Evolutionary conservation across 1,284 basidiomycete species (phyloP), one percentile per base, ranked within the genome.

Genomic region (Microbotryomycetes sp.): DNA sequence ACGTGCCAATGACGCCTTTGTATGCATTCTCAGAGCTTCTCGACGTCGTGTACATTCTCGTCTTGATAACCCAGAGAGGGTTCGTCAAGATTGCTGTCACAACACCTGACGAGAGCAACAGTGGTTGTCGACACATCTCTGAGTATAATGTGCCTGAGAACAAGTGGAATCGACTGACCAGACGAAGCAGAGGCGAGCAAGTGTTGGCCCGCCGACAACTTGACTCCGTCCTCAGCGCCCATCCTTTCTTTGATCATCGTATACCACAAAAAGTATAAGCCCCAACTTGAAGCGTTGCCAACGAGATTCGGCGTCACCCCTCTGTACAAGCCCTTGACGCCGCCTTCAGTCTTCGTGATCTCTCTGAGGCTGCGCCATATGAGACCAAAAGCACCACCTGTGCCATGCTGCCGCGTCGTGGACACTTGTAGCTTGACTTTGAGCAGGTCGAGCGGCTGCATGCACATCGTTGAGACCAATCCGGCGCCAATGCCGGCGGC

Each of bases 11-110:
- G 56, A 93, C 78, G 4, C 86, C 83, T n/a, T 82, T 81, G 75
- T 94, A 93, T 1, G 88, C 83, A 5, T 75, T 77, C 30, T 86
- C 82, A 60, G 85, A 82, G 59, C 82, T 80, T 26, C 81, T 75
- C 5, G 78, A 79, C 0, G 90, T 89, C 1, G 92, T 92, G 73
- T 97, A 98, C 85, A 98, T 94, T 62, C 94, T 84, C 6, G 97
- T 94, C 78, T 97, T 91, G 64, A 99, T 88, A 13, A 98, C 90
- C 94, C 94, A 99, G 70, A 98, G 85, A 0, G 96, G 96, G 76
- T 99, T 99, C 7, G 96, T 98, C 75, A 97, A 82, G 64, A 97
- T 80, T 0, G 94, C 92, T 2, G 93, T 97, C 30, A 87, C 85
- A 6, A 92, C 89, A 76, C 91, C 91, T 93, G 73, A 21, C 13